A percentile compares a stretch with the other conserved stretches of the same genome.
Conservation (phyloP, 2,329 filamentous ascomycete species). For the Aspergillus sp. region DNA sequence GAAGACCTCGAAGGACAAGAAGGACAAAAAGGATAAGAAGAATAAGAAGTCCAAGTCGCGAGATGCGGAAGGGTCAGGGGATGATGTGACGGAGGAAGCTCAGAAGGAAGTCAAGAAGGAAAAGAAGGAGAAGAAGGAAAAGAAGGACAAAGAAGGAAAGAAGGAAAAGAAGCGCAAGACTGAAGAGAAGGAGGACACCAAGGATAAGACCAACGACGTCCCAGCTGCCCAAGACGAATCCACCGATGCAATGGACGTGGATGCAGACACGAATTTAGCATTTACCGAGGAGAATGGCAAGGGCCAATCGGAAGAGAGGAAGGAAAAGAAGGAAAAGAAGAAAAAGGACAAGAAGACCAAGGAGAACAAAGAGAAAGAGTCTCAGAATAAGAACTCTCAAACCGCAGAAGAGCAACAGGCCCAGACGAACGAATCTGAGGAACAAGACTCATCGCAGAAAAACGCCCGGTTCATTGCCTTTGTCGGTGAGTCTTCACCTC, state of each 20-base stretch:
- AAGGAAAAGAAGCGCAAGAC: slow-evolving; percentile 10
- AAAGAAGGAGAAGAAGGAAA: slow-evolving; percentile 9
- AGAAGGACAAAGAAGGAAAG: slow-evolving; percentile 10
- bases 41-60: slow-evolving; percentile 9
- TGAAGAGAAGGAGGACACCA: slow-evolving; percentile 12
- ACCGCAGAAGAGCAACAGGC: slow-evolving; percentile 11
- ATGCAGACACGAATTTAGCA: slow-evolving; percentile 7
- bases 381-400: slow-evolving; percentile 24
- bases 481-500: slow-evolving; percentile 47
- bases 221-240: slow-evolving; percentile 6
- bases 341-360: slow-evolving; percentile 22
- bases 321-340: slow-evolving; percentile 11
- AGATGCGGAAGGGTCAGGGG: slow-evolving; percentile 1
- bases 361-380: slow-evolving; percentile 15
- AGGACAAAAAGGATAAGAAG: slow-evolving; percentile 18
- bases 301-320: slow-evolving; percentile 7
- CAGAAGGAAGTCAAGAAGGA: slow-evolving; percentile 5
- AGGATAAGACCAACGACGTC: slow-evolving; percentile 6
- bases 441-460: slow-evolving; percentile 12
- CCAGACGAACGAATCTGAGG: slow-evolving; percentile 1
- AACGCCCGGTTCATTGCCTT: slow-evolving; percentile 66
- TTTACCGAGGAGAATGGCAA: slow-evolving; percentile 2
- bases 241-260: slow-evolving; percentile 12
- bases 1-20: slow-evolving; percentile 16
- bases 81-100: slow-evolving; percentile 3